phyloP scores from a whole-genome alignment of 1,139 yeast genomes.

The Barnettozyma hawaiiensis region DNA sequence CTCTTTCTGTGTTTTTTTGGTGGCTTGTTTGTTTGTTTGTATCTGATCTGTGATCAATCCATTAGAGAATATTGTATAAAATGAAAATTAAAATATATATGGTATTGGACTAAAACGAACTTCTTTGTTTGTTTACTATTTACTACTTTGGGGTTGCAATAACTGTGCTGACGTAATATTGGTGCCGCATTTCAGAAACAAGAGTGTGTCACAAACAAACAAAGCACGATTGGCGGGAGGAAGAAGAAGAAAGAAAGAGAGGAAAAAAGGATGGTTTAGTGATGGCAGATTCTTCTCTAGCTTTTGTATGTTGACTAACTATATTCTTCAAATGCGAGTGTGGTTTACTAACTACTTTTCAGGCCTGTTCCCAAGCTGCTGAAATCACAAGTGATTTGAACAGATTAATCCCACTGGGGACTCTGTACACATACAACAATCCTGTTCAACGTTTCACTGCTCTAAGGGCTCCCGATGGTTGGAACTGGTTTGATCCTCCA shows the following conservation, averaged over 20 bases:
- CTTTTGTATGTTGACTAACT: not conserved
- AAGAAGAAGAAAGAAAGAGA: too few species aligned
- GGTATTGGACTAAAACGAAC: not conserved
- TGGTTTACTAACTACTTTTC: not conserved
- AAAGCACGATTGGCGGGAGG: too few species aligned
- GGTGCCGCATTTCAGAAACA: not conserved
- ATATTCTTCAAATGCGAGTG: too few species aligned
- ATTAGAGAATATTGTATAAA: constrained; percentile 1
- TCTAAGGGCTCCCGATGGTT: constrained; percentile 35
- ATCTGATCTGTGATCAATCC: constrained; percentile 2
- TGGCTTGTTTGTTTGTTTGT: not conserved
- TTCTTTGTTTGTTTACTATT: too few species aligned
- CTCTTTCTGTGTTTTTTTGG: too few species aligned
- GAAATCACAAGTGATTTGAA: constrained; percentile 38
- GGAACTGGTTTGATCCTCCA: constrained; percentile 51
- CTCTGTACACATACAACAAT: constrained; percentile 36
- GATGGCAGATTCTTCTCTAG: not conserved
- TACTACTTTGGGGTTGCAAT: too few species aligned
- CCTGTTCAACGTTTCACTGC: constrained; percentile 34
- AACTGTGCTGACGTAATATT: not conserved
- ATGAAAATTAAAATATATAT: not conserved
- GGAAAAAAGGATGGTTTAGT: not conserved
- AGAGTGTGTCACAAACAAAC: not conserved
- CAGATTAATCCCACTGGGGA: constrained; percentile 43
- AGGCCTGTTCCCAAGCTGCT: constrained; percentile 8